Conservation (phyloP, 768 basidiomycete genomes). For the Lactifluus rugatus region DNA sequence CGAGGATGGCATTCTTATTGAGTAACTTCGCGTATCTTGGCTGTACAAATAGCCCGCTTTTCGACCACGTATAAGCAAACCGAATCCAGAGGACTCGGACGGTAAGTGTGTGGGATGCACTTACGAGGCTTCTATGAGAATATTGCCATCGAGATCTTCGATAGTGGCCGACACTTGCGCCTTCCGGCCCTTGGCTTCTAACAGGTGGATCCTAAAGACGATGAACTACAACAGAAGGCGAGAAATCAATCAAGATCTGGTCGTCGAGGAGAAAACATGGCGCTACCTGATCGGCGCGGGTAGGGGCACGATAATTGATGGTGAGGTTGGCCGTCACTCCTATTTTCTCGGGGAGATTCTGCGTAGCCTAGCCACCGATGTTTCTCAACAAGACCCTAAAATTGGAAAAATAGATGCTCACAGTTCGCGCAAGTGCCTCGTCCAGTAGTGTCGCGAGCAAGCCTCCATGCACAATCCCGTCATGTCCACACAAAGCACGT, state of each 20-base stretch:
- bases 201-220: constrained; percentile 61
- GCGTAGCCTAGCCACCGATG: constrained; percentile 50
- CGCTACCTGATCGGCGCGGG: constrained; percentile 74
- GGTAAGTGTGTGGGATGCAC: constrained; percentile 25
- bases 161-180: constrained; percentile 57
- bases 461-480: constrained; percentile 93
- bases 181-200: constrained; percentile 70
- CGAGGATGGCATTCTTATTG: constrained; percentile 45
- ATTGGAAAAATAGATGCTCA: constrained; percentile 29
- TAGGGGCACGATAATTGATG: constrained; percentile 79
- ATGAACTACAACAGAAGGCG: constrained; percentile 50
- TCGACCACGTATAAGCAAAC: neutral
- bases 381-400: neutral
- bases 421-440: constrained; percentile 73
- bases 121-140: constrained; percentile 75
- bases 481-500: constrained; percentile 80
- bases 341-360: constrained; percentile 78
- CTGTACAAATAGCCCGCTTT: constrained; percentile 76
- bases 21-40: constrained; percentile 80
- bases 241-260: neutral
- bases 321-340: constrained; percentile 86
- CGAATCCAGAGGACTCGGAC: neutral
- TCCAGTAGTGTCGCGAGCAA: constrained; percentile 85
- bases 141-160: constrained; percentile 72
- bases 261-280: neutral